These are phyloP conservation scores for Didymella segeticola DNA, from an alignment of 2,329 filamentous ascomycete species.

Conservation along the genomic window DNA sequence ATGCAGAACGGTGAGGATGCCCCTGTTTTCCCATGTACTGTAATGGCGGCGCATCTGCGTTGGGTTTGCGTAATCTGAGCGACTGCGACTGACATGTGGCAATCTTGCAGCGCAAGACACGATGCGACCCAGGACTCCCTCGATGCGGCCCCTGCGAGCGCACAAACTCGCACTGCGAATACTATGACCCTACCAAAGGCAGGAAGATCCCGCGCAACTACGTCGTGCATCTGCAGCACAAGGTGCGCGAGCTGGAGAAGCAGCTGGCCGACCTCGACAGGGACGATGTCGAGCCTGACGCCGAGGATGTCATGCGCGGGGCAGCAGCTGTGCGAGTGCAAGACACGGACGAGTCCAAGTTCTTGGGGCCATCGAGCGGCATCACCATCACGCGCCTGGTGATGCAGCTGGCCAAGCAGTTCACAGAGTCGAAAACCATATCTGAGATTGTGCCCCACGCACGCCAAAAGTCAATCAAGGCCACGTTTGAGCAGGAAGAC, in stretches of 20 bases:
- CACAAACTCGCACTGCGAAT: constrained; percentile 90
- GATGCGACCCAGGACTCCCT: constrained; percentile 91
- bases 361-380: constrained; percentile 90
- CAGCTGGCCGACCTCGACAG: constrained; percentile 81
- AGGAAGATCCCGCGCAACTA: constrained; percentile 88
- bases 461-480: constrained; percentile 69
- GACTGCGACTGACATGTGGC: constrained; percentile 18
- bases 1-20: constrained; percentile 71
- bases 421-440: constrained; percentile 88
- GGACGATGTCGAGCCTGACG: constrained; percentile 72
- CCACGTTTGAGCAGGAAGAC: constrained; percentile 71
- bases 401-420: constrained; percentile 95
- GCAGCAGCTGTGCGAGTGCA: constrained; percentile 85
- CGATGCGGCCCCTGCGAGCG: constrained; percentile 92
- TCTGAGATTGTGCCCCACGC: constrained; percentile 87
- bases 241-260: constrained; percentile 79
- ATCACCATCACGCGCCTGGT: constrained; percentile 94
- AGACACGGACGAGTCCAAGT: constrained; percentile 86
- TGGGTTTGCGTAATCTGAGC: neutral
- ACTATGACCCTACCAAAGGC: constrained; percentile 88
- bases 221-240: constrained; percentile 89
- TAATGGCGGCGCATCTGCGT: neutral
- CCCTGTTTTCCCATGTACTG: neutral
- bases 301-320: constrained; percentile 85
- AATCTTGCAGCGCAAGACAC: constrained; percentile 78